A percentile compares a stretch with the other conserved stretches of the same genome.
phyloP scores from a whole-genome alignment of 768 basidiomycete species.

The Suillus variegatus region DNA sequence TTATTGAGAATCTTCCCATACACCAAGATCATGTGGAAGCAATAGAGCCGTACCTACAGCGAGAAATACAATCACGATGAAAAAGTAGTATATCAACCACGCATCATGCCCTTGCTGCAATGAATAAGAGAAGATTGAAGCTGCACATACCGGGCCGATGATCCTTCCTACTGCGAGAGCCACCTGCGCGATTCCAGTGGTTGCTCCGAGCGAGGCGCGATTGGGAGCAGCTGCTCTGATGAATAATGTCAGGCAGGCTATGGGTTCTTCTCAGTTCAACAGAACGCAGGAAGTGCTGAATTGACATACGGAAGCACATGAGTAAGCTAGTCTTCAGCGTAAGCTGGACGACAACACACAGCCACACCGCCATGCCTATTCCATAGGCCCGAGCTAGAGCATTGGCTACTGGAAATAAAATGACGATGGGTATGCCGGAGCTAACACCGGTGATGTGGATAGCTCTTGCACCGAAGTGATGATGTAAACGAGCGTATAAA shows the following conservation, averaged over 20 bases:
- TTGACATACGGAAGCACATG: constrained; percentile 35
- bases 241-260: not conserved
- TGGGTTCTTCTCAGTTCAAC: not conserved
- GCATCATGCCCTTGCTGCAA: not conserved
- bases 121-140: not conserved
- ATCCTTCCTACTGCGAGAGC: not conserved
- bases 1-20: not conserved
- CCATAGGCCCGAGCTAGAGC: constrained; percentile 25
- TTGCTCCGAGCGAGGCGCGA: not conserved
- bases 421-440: constrained; percentile 31
- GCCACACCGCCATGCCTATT: constrained; percentile 27
- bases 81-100: not conserved
- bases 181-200: not conserved
- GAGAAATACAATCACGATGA: not conserved
- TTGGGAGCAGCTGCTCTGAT: constrained; percentile 9
- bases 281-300: not conserved
- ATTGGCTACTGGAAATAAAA: constrained; percentile 33
- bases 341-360: constrained; percentile 26
- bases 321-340: constrained; percentile 20
- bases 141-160: not conserved
- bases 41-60: not conserved
- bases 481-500: constrained; percentile 59
- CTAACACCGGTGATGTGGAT: constrained; percentile 30
- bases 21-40: not conserved
- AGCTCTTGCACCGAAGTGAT: constrained; percentile 50